phyloP scores from a whole-genome alignment of 169 alveolate genomes.

The Eimeria falciformis region DNA sequence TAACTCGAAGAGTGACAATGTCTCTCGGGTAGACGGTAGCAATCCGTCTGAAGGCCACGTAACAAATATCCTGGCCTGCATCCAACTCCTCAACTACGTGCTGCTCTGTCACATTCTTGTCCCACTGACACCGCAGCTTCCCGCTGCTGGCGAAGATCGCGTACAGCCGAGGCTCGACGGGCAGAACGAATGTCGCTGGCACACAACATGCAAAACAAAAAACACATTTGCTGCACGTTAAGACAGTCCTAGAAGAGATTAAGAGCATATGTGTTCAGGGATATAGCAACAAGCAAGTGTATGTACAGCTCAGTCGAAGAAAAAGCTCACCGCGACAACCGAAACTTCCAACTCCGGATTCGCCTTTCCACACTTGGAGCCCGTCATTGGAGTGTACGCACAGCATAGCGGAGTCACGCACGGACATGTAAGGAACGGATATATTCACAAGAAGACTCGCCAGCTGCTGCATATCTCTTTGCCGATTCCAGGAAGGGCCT shows the following conservation, averaged over 20 bases:
- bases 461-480: slow-evolving; percentile 11
- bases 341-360: slow-evolving; percentile 79
- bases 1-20: slow-evolving; percentile 79
- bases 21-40: slow-evolving; percentile 85
- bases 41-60: slow-evolving; percentile 80
- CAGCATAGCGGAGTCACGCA: neutral
- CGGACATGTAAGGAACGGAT: slow-evolving; percentile 22
- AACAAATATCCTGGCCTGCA: slow-evolving; percentile 78
- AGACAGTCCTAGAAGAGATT: neutral
- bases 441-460: slow-evolving; percentile 2
- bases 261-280: neutral
- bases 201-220: neutral
- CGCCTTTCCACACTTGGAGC: slow-evolving; percentile 83
- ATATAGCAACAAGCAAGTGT: neutral
- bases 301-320: neutral
- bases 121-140: slow-evolving; percentile 79
- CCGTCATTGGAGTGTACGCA: slow-evolving; percentile 82
- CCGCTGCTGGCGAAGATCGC: slow-evolving; percentile 75
- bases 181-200: slow-evolving; percentile 70
- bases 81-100: slow-evolving; percentile 76
- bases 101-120: slow-evolving; percentile 77
- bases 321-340: slow-evolving; percentile 72
- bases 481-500: neutral
- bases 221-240: neutral
- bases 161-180: slow-evolving; percentile 65